Evolutionary conservation across 2,329 filamentous ascomycete species (phyloP).

Genomic region (Ophiocordyceps camponoti-saundersi): DNA sequence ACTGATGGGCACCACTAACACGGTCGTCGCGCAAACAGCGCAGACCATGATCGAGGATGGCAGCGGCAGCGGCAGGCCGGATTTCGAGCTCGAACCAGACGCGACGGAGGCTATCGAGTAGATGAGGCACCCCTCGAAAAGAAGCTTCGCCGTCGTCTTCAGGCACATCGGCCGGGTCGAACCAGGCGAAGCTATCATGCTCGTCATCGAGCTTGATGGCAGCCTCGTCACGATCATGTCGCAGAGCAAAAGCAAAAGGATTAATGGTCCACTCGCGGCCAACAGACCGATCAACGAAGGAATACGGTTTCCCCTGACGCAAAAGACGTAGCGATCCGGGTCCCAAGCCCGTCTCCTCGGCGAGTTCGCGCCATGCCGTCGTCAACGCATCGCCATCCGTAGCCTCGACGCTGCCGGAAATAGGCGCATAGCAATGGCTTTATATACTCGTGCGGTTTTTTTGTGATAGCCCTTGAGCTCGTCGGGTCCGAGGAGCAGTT

Average conservation of each 20-base stretch:
- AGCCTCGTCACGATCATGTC: neutral
- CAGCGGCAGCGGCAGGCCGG: slow-evolving; percentile 23
- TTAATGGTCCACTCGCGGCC: slow-evolving; percentile 44
- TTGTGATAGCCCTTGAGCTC: neutral
- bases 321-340: slow-evolving; percentile 28
- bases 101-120: slow-evolving; percentile 38
- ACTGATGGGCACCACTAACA: slow-evolving; percentile 38
- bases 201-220: slow-evolving; percentile 43
- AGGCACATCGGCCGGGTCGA: slow-evolving; percentile 30
- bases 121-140: slow-evolving; percentile 36
- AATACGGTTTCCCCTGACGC: slow-evolving; percentile 40
- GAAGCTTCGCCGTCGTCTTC: slow-evolving; percentile 16
- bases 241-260: slow-evolving; percentile 41
- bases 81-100: slow-evolving; percentile 42
- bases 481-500: neutral
- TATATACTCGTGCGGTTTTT: neutral
- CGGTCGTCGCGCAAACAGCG: slow-evolving; percentile 34
- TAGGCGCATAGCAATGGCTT: slow-evolving; percentile 29
- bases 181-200: slow-evolving; percentile 41
- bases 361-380: slow-evolving; percentile 44
- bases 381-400: slow-evolving; percentile 32
- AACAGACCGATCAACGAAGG: slow-evolving; percentile 33
- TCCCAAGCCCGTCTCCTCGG: slow-evolving; percentile 42
- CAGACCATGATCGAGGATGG: slow-evolving; percentile 26
- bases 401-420: slow-evolving; percentile 42